These are phyloP conservation scores for Calonectria pteridis DNA, from an alignment of 2,329 filamentous ascomycete species.

Conservation along the genomic window DNA sequence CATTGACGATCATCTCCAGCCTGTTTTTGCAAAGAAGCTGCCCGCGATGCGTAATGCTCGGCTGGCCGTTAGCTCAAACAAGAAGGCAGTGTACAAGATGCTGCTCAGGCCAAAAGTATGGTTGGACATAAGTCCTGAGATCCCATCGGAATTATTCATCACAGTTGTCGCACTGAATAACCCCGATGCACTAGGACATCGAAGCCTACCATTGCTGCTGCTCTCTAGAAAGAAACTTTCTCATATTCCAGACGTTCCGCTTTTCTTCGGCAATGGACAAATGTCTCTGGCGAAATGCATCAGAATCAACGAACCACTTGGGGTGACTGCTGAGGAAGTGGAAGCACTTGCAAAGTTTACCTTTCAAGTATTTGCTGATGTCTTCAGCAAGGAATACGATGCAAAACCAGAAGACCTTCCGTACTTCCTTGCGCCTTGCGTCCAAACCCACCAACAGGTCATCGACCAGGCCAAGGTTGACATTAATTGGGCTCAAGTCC, in stretches of 20 bases:
- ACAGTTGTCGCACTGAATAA: conserved; percentile 71
- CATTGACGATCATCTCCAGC: conserved; percentile 80
- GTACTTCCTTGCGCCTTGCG: conserved; percentile 82
- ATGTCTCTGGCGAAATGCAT: conserved; percentile 69
- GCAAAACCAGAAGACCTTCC: conserved; percentile 73
- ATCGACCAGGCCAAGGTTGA: conserved; percentile 36
- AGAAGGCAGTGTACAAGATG: conserved; percentile 81
- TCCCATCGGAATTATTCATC: conserved; percentile 68
- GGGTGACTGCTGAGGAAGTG: conserved; percentile 58
- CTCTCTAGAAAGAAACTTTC: conserved; percentile 78
- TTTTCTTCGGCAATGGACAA: conserved; percentile 77
- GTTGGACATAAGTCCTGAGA: conserved; percentile 57
- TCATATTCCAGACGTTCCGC: conserved; percentile 72
- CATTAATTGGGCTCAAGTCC: conserved; percentile 74
- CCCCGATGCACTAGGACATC: conserved; percentile 67
- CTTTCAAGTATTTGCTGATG: conserved; percentile 79
- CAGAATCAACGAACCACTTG: conserved; percentile 58
- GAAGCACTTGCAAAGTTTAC: conserved; percentile 78
- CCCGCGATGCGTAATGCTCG: conserved; percentile 90
- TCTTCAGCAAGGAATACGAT: conserved; percentile 91
- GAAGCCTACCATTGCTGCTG: conserved; percentile 75
- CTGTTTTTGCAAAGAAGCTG: conserved; percentile 77
- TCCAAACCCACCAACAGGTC: conserved; percentile 36
- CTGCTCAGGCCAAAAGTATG: conserved; percentile 83
- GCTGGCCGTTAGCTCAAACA: conserved; percentile 84